Evolutionary conservation across 176 grass and related monocot species (phyloP), one percentile per base, ranked within the genome.

Genomic region (Elymus sibiricus): DNA sequence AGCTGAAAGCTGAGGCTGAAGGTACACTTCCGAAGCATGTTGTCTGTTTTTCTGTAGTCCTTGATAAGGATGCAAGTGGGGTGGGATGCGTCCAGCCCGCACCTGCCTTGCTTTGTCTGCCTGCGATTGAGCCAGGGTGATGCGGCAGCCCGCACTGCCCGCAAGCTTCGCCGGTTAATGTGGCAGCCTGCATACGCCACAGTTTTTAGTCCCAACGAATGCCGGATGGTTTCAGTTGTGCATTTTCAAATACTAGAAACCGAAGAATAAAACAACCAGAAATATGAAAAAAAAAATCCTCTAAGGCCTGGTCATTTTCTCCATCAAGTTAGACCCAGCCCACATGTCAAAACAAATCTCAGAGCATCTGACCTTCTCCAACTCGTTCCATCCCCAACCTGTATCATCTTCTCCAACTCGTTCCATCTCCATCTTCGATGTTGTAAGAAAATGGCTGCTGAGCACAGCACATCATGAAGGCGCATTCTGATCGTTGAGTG

Each of bases 1-100:
- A 88, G 82, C 62, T 92, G 60, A 95, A 98, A 91, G 64, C 81
- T 59, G 88, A 92, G 38, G 93, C 91, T 92, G 93, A 98, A 76
- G 96, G 96, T 98, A 92, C 63, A 74, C 26, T 66, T 80, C 77
- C 47, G n/a, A 83, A 58, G 28, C 38, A 34, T 87, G 31, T 75
- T 74, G 29, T 62, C 22, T 32, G 21, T 75, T 80, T 85, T 80
- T 37, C 5, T 86, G 17, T 70, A 25, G 28, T 77, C 34, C 27
- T 81, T 67, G 11, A 70, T 78, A 46, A 70, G 53, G 55, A 58
- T 58, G 55, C 55, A 58, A 58, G 7, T 58, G 19, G 55, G 55
- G 21, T 58, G 17, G 55, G 55, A 58, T 58, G 55, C 55, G 55
- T 56, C 53, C 53, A 56, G 53, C 19, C 53, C 2, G 6, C 19